Evolutionary conservation across 768 basidiomycete genomes (phyloP), one percentile per base, ranked within the genome.

Genomic region (Botryobasidium botryosum): DNA sequence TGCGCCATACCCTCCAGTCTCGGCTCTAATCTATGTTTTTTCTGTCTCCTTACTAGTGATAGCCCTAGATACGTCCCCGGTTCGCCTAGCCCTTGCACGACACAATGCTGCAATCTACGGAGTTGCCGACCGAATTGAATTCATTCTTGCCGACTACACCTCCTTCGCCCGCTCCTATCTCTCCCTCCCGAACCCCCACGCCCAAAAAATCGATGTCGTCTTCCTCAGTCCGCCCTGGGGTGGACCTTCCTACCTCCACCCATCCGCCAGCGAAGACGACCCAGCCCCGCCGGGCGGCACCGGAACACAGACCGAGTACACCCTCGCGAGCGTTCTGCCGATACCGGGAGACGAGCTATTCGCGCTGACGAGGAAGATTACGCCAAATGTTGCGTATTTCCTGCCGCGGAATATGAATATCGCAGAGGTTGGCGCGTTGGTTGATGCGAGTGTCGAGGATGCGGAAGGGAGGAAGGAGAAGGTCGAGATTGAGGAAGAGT

Each of bases 181-280:
- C 28, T n/a, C n/a, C 35, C 36, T 44, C 31, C 18, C 24, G n/a
- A 3, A 12, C 26, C 10, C 15, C 27, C 46, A 1, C 3, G 35
- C 26, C 71, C 77, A 15, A n/a, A 71, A 69, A 48, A 79, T 94
- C 44, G 87, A 94, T 55, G 80, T 84, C 10, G 76, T 92, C 13
- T 94, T 96, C 57, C 73, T 94, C 38, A 90, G 86, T 51, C 90
- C 91, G 1, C 91, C 91, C 0, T 94, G 91, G 91, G 91, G 91
- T 48, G 84, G 85, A n/a, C 82, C 78, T 3, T 66, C 68, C 1
- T 86, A 85, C 52, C 63, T 83, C 31, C 59, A 64, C 3, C 65
- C 65, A 4, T 55, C 64, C 33, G 25, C 42, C 5, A 46, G 55
- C 24, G 37, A 35, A 23, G 32, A 45, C 13, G 37, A 36, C 2